phyloP scores from a whole-genome alignment of 2,329 filamentous ascomycete species.

The Phaeophleospora eucalypticola region DNA sequence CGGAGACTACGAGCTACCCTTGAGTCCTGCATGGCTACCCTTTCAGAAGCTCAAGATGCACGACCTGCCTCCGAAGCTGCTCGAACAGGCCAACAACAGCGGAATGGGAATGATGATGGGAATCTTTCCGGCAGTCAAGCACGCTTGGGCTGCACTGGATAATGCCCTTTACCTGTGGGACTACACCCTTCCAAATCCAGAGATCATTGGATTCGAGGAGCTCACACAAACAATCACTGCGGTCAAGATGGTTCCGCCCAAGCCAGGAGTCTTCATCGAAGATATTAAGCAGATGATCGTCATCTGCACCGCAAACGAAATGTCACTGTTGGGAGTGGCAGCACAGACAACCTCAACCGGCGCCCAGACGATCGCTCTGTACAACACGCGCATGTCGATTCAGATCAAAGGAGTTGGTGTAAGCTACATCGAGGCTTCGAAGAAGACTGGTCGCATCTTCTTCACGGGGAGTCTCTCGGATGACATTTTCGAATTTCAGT shows the following conservation, averaged over 20 bases:
- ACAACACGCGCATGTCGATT: conserved; percentile 82
- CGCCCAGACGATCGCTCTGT: conserved; percentile 69
- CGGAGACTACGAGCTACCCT: conserved; percentile 81
- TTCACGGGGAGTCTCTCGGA: conserved; percentile 77
- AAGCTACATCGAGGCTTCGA: conserved; percentile 71
- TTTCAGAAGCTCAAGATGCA: conserved; percentile 86
- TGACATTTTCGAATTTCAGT: conserved; percentile 89
- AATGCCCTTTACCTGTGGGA: conserved; percentile 97
- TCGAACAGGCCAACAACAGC: conserved; percentile 85
- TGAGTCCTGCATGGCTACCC: conserved; percentile 69
- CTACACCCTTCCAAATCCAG: conserved; percentile 86
- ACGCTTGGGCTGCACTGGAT: conserved; percentile 94
- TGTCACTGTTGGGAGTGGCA: conserved; percentile 81
- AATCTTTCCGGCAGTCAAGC: conserved; percentile 87
- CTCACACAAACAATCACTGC: conserved; percentile 81
- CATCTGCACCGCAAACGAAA: conserved; percentile 78
- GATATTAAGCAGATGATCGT: conserved; percentile 85
- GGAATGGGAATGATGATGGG: conserved; percentile 92
- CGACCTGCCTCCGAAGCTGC: conserved; percentile 84
- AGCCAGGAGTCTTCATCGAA: conserved; percentile 79
- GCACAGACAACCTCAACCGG: conserved; percentile 61
- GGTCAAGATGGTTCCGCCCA: conserved; percentile 82
- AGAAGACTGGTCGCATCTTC: conserved; percentile 82
- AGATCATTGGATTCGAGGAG: conserved; percentile 88
- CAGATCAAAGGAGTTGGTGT: conserved; percentile 68